A percentile compares a stretch with the other conserved stretches of the same genome.
These are phyloP conservation scores for Pinus albicaulis DNA, from an alignment of 75 land plant species.

Conservation along the genomic window DNA sequence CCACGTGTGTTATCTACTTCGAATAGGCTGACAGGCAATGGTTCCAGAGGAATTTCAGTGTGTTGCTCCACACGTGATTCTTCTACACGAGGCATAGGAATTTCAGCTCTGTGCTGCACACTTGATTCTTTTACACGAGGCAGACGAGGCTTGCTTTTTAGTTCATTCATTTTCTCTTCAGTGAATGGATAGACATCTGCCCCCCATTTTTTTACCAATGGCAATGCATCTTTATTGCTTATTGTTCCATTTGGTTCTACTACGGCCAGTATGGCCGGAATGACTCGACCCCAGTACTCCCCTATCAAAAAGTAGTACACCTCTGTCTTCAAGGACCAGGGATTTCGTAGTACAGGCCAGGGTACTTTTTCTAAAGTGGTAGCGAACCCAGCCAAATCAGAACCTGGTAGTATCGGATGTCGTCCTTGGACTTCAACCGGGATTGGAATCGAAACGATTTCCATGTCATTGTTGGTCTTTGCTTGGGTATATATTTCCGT, in stretches of 20 bases:
- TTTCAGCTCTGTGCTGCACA: no score
- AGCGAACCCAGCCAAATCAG: neutral
- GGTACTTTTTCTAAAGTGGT: neutral
- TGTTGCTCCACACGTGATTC: no score
- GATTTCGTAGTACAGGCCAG: neutral
- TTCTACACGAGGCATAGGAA: no score
- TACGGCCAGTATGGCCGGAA: neutral
- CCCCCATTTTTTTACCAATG: neutral
- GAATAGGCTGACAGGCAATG: no score
- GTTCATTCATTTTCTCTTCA: neutral
- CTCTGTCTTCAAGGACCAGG: neutral
- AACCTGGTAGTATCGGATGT: neutral
- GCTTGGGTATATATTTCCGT: neutral
- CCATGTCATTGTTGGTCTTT: neutral
- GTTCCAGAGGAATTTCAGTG: no score
- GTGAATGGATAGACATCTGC: slow-evolving; percentile 4
- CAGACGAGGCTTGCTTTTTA: no score
- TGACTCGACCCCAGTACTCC: neutral
- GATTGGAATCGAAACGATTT: neutral
- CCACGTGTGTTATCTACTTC: no score
- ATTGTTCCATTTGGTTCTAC: neutral
- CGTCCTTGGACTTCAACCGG: neutral
- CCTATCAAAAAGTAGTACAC: neutral
- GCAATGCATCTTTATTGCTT: neutral
- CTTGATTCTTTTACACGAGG: no score